Percentiles rank a stretch among this genome's conserved stretches.
Conservation (phyloP, 768 basidiomycete genomes). For the Russula earlei region DNA sequence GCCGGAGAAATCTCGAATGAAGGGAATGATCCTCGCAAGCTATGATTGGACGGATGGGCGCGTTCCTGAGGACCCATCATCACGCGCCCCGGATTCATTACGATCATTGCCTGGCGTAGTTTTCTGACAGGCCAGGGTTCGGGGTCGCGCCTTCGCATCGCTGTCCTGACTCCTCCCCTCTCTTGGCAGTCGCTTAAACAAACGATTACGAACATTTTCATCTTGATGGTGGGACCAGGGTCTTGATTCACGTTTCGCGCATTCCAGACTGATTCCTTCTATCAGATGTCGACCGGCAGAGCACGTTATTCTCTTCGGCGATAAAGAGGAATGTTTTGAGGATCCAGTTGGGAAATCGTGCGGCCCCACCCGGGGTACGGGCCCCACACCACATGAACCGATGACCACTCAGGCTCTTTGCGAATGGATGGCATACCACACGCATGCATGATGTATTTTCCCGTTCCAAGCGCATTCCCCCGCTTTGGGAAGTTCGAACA, state of each 20-base stretch:
- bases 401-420: slow-evolving; percentile 1
- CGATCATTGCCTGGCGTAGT: neutral
- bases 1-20: slow-evolving; percentile 37
- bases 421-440: neutral
- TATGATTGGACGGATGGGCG: slow-evolving; percentile 27
- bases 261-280: neutral
- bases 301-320: neutral
- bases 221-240: neutral
- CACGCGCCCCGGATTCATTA: neutral
- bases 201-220: slow-evolving; percentile 34
- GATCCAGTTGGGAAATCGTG: neutral
- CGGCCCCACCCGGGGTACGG: neutral
- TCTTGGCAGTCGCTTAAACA: slow-evolving; percentile 39
- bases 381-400: slow-evolving; percentile 1
- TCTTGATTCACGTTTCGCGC: neutral
- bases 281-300: neutral
- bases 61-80: neutral
- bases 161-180: slow-evolving; percentile 31
- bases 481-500: neutral
- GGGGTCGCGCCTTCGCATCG: neutral
- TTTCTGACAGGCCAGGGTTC: neutral
- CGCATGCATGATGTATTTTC: slow-evolving; percentile 4
- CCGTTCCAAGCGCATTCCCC: neutral
- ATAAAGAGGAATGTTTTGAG: neutral
- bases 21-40: slow-evolving; percentile 24